These are phyloP conservation scores for Curvularia lunata DNA, from an alignment of 2,329 filamentous ascomycete genomes.

Conservation along the genomic window DNA sequence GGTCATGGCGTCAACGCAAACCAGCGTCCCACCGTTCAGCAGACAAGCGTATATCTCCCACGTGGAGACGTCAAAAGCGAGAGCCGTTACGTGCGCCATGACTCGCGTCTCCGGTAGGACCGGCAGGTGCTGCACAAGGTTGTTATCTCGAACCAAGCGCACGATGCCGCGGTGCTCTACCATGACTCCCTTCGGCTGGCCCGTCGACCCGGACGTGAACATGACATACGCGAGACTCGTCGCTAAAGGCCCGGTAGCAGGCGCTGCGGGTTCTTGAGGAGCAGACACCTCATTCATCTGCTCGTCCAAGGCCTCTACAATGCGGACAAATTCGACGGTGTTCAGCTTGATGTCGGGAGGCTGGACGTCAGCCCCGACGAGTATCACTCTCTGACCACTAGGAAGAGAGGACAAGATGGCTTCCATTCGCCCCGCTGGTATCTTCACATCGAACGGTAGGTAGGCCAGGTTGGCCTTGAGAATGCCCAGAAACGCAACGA, in stretches of 20 bases:
- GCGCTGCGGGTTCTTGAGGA: too few species aligned
- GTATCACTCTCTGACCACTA: constrained; percentile 52
- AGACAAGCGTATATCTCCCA: constrained; percentile 62
- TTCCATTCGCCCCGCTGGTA: constrained; percentile 36
- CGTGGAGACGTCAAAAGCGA: constrained; percentile 52
- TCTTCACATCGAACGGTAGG: constrained; percentile 47
- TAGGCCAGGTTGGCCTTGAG: constrained; percentile 52
- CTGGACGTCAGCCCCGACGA: constrained; percentile 18
- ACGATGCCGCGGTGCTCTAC: constrained; percentile 65
- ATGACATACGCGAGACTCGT: constrained; percentile 63
- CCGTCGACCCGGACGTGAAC: constrained; percentile 55
- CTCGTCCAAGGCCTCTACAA: constrained; percentile 38
- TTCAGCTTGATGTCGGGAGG: neutral
- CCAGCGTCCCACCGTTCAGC: constrained; percentile 60
- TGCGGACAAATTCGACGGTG: neutral
- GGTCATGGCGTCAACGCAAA: constrained; percentile 23
- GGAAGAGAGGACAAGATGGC: constrained; percentile 50
- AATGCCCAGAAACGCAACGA: constrained; percentile 49
- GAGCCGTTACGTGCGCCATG: constrained; percentile 43
- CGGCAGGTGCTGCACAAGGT: too few species aligned
- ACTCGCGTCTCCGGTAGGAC: too few species aligned
- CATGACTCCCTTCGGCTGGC: constrained; percentile 63
- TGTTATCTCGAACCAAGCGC: too few species aligned
- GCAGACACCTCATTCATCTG: too few species aligned
- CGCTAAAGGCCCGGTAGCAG: too few species aligned